Base-by-base conservation (phyloP, 805 yeast species). In the Sugiyamaella qingdaonensis region DNA sequence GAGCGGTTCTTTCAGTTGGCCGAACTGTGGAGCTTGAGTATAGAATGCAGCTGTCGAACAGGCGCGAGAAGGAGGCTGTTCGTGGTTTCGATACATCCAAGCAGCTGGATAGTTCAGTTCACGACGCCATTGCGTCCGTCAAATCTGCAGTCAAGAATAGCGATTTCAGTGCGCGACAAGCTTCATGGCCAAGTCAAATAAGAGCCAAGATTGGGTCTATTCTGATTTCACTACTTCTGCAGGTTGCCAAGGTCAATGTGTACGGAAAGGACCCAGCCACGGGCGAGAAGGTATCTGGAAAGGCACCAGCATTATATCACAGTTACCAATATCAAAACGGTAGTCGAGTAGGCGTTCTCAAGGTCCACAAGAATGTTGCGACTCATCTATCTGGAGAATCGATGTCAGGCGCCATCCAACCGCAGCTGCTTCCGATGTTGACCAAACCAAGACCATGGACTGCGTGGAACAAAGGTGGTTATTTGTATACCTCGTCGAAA, bases 371-470 rank as follows among this genome's bases (percentile, higher is more conserved):
- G 56, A 76, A 79, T 10, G 76, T 94, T 48, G 79, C 85, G 2
- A 76, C 78, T 29, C 82, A 80, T 61, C 69, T 94, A 49, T 83
- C 88, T 9, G 81, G 85, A 2, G 90, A 84, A 48, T 71, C 82
- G 5, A 75, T 77, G 21, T 84, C 85, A 48, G 76, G 86, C 0
- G 81, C 86, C 3, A 68, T 78, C 18, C 88, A 83, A 62, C 96
- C 98, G 0, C 97, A 92, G 67, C 76, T 80, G 56, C 74, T 94
- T 49, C 99, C 99, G 8, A 94, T 94, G 99, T 74, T 94, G 47
- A 85, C 87, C 8, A 80, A 82, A 57, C 99, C 99, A n/a, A 74
- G 82, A 52, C 88, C 89, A 4, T 94, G 99, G 99, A 78, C 82
- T 0, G 72, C 81, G 10, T 84, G 84, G 79, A 82, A 84, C 63